phyloP scores from a whole-genome alignment of 345 rosid species.

The Brassica incana region DNA sequence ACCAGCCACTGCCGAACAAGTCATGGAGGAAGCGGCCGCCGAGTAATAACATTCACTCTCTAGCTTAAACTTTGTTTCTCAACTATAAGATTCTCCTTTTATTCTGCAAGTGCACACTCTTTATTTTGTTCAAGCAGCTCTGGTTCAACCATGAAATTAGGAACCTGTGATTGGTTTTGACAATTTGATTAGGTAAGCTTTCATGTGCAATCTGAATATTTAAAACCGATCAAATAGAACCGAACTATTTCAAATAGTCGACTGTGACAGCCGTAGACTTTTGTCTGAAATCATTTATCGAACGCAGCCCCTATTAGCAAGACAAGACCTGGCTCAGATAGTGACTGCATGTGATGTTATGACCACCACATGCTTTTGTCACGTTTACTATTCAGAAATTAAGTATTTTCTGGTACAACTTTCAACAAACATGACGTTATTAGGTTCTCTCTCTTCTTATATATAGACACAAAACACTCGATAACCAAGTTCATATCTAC shows the following conservation, averaged over 20 bases:
- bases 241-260: neutral
- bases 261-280: neutral
- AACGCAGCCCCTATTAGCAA: too few species aligned
- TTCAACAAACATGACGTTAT: too few species aligned
- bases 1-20: slow-evolving; percentile 72
- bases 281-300: neutral
- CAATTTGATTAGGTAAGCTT: neutral
- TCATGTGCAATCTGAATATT: neutral
- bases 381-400: neutral
- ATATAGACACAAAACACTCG: neutral
- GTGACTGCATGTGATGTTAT: neutral
- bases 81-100: neutral
- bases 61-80: neutral
- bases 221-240: neutral
- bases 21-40: slow-evolving; percentile 69
- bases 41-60: slow-evolving; percentile 19
- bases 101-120: neutral
- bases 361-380: neutral
- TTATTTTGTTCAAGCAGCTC: neutral
- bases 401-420: neutral
- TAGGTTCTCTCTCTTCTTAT: neutral
- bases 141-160: neutral
- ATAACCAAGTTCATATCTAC: neutral
- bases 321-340: too few species aligned
- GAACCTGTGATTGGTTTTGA: too few species aligned